These are phyloP conservation scores for Ambrosiella beaveri DNA, from an alignment of 2,329 filamentous ascomycete genomes.

Conservation along the genomic window DNA sequence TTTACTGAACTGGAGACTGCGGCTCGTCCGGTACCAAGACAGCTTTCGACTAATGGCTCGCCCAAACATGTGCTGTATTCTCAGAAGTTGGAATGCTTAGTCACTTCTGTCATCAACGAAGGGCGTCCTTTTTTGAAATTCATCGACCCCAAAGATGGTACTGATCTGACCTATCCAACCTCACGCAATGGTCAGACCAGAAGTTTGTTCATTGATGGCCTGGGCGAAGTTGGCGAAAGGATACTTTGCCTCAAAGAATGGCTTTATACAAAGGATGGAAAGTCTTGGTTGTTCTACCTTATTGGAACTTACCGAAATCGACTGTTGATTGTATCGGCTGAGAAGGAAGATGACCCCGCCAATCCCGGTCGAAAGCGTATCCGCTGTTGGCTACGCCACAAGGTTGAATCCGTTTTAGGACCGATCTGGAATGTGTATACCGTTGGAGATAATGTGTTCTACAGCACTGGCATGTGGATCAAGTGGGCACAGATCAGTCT, in stretches of 20 bases:
- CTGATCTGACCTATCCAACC: slow-evolving; percentile 29
- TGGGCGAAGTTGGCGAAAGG: slow-evolving; percentile 39
- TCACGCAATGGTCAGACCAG: slow-evolving; percentile 24
- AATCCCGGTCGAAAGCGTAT: slow-evolving; percentile 21
- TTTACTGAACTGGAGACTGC: slow-evolving; percentile 33
- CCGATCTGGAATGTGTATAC: slow-evolving; percentile 40
- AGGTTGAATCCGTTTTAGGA: slow-evolving; percentile 24
- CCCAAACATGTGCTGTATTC: slow-evolving; percentile 39
- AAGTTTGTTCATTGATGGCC: slow-evolving; percentile 33
- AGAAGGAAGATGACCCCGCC: slow-evolving; percentile 1
- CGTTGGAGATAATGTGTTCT: slow-evolving; percentile 37
- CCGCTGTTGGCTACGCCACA: slow-evolving; percentile 37
- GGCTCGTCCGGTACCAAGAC: slow-evolving; percentile 31
- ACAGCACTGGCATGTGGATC: slow-evolving; percentile 35
- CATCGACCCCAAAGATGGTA: slow-evolving; percentile 37
- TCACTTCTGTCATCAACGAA: slow-evolving; percentile 32
- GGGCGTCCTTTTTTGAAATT: slow-evolving; percentile 35
- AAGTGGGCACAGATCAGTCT: slow-evolving; percentile 39
- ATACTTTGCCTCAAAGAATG: slow-evolving; percentile 48
- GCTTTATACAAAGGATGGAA: slow-evolving; percentile 39
- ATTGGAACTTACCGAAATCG: slow-evolving; percentile 38
- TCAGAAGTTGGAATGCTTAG: slow-evolving; percentile 30
- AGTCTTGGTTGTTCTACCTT: slow-evolving; percentile 44
- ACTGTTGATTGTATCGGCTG: slow-evolving; percentile 35
- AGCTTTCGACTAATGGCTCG: slow-evolving; percentile 29